Evolutionary conservation across 768 basidiomycete genomes (phyloP), one percentile per base, ranked within the genome.

Genomic region (Lanmaoa pseudosensibilis): DNA sequence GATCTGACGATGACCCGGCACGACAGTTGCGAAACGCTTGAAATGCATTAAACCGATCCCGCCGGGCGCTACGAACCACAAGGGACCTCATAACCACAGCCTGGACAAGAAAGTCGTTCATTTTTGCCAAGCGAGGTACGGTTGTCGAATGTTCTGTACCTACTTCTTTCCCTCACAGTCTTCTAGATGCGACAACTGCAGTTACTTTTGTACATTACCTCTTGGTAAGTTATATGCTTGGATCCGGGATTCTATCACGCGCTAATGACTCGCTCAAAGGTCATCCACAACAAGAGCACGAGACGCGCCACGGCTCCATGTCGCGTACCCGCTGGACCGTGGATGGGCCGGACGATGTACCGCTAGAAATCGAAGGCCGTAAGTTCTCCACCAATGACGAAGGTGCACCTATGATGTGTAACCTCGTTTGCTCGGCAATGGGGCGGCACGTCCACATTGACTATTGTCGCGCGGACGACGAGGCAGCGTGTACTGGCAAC

Each of bases 301-400:
- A 85, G 43, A 87, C 85, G 0, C 75, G 75, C 16, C 85, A 87
- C 54, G 86, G 85, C 5, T 84, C 83, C 1, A 86, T 86, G 84
- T 80, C 82, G 0, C 75, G 71, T 53, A 80, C 82, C 0, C 73
- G 74, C 40, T 87, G 86, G 86, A 73, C 78, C 1, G 64, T 85
- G 4, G 82, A 85, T 49, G 80, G 79, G 1, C 76, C 77, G 2
- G 79, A 83, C 9, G 81, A 76, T 16, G 74, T 73, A 2, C 66
- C 71, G 2, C 53, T 85, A 1, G 86, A 86, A 58, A 69, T 85
- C 3, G 77, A 80, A 54, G 84, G 85, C 2, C 77, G 77, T 53
- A 80, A 75, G 56, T 86, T 83, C 63, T 80, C 76, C 16, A 59
- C 77, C 0, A 75, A 77, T 23, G 82, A 84, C 49, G 80, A 82